Base-by-base conservation (phyloP, 2,329 filamentous ascomycete species). In the Aureobasidium subglaciale region DNA sequence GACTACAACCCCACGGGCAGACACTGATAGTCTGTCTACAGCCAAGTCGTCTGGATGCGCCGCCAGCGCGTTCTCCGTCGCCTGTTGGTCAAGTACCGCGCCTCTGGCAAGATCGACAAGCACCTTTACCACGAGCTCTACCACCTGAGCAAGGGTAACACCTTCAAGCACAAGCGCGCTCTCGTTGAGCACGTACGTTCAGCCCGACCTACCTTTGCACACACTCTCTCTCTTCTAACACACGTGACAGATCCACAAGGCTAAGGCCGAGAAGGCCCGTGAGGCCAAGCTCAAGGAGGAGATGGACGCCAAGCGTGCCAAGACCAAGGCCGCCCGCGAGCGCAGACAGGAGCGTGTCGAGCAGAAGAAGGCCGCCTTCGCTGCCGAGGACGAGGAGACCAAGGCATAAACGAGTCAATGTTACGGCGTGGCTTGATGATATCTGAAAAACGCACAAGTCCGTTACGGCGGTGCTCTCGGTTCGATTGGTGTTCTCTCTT, bases 141-240 rank as follows among this genome's bases (percentile, higher is more conserved):
- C 86, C 93, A 96, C 80, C 83, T 95, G 76, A 93, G 88, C 87
- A 99, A 99, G 91, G 95, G 93, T 95, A 99, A 99, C 87, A 92
- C 93, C 77, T 99, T 99, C 88, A 99, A 99, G 91, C 93, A 99
- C 90, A 99, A 97, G 91, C 88, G 93, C 80, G 93, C 91, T 73
- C 87, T 99, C 71, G 90, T 99, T 76, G 93, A 99, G 86, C 93
- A 99, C 83, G 93, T 99, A 95, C 74, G 93, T 90, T 70, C 55
- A 56, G 57, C 57, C 60, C 56, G 27, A 55, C 27, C 38, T 38
- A 42, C 70, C 65, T 71, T 69, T 63, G 18, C 11, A 48, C 11
- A 48, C 34, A 62, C 50, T 11, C 16, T 8, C 35, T 9, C 4
- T 57, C 30, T 56, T 57, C 56, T 63, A 57, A 60, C 56, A 57